A percentile compares a stretch with the other conserved stretches of the same genome.
phyloP scores from a whole-genome alignment of 768 basidiomycete genomes.

The Boletales sp. region DNA sequence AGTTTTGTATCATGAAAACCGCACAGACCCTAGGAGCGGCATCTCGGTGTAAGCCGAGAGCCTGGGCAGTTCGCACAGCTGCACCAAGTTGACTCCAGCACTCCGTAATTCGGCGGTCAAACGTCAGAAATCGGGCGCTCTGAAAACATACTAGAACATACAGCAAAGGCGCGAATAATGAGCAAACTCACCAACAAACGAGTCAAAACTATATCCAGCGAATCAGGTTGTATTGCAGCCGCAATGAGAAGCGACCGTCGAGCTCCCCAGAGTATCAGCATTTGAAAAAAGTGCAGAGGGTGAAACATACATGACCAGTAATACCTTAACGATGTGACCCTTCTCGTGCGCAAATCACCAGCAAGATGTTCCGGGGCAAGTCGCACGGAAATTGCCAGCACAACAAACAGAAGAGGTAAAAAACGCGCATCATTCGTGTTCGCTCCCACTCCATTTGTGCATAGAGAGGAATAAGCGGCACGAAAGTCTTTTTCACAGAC shows the following conservation, averaged over 20 bases:
- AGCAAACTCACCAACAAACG: constrained; percentile 60
- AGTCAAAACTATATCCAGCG: constrained; percentile 86
- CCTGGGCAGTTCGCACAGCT: constrained; percentile 89
- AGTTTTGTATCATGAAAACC: not conserved
- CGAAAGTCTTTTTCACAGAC: constrained; percentile 84
- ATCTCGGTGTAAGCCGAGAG: constrained; percentile 89
- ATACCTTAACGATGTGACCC: constrained; percentile 82
- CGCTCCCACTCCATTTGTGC: constrained; percentile 56
- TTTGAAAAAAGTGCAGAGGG: constrained; percentile 2
- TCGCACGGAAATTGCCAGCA: constrained; percentile 82
- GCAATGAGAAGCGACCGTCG: constrained; percentile 86
- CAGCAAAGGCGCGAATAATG: not conserved
- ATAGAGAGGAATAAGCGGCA: constrained; percentile 60
- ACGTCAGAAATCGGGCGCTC: constrained; percentile 66
- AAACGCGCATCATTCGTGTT: constrained; percentile 79
- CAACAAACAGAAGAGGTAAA: constrained; percentile 89
- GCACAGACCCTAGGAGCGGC: constrained; percentile 72
- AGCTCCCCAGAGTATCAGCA: constrained; percentile 44
- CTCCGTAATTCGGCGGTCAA: constrained; percentile 87
- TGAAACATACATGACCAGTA: constrained; percentile 88
- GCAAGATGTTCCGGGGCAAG: constrained; percentile 82
- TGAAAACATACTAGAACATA: constrained; percentile 25
- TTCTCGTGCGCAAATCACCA: constrained; percentile 71
- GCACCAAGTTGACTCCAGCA: constrained; percentile 96
- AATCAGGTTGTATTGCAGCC: constrained; percentile 91